Evolutionary conservation across 2,329 filamentous ascomycete genomes (phyloP).

Genomic region (Metarhizium album): DNA sequence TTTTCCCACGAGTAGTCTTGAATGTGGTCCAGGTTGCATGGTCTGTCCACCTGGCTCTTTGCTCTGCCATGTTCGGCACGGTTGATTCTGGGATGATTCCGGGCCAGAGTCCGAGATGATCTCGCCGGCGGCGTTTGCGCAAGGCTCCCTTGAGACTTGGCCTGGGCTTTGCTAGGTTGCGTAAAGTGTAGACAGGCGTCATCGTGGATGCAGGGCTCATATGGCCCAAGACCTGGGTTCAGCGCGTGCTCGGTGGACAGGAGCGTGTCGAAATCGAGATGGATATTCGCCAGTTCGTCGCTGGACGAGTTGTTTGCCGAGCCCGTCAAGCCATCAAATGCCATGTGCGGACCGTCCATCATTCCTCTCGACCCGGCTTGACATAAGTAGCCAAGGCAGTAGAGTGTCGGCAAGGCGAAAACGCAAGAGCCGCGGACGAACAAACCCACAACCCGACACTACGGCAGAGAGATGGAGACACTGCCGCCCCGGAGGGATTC

Average conservation of each 20-base stretch:
- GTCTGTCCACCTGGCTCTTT: background rate
- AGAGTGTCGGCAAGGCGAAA: background rate
- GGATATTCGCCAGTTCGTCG: slow-evolving; percentile 17
- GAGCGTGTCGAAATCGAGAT: slow-evolving; percentile 17
- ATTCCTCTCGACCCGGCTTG: background rate
- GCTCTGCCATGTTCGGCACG: background rate
- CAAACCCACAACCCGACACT: background rate
- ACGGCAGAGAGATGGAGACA: background rate
- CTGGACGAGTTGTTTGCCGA: slow-evolving; percentile 13
- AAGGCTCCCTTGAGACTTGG: slow-evolving; percentile 6
- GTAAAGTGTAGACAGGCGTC: slow-evolving; percentile 20
- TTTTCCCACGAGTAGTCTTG: slow-evolving; percentile 10
- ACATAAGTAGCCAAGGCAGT: background rate
- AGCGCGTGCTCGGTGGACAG: slow-evolving; percentile 15
- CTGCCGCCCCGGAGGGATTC: background rate
- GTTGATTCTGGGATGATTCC: background rate
- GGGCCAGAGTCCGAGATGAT: background rate
- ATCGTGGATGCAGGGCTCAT: slow-evolving; percentile 19
- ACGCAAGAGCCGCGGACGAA: background rate
- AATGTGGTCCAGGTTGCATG: slow-evolving; percentile 4
- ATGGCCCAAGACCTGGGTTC: slow-evolving; percentile 15
- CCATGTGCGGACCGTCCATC: slow-evolving; percentile 14
- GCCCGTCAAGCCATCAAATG: slow-evolving; percentile 13
- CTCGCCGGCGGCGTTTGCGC: slow-evolving; percentile 5
- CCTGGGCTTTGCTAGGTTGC: slow-evolving; percentile 8